Evolutionary conservation across 2,329 filamentous ascomycete species (phyloP).

Genomic region (Ceratocystis cubensis): DNA sequence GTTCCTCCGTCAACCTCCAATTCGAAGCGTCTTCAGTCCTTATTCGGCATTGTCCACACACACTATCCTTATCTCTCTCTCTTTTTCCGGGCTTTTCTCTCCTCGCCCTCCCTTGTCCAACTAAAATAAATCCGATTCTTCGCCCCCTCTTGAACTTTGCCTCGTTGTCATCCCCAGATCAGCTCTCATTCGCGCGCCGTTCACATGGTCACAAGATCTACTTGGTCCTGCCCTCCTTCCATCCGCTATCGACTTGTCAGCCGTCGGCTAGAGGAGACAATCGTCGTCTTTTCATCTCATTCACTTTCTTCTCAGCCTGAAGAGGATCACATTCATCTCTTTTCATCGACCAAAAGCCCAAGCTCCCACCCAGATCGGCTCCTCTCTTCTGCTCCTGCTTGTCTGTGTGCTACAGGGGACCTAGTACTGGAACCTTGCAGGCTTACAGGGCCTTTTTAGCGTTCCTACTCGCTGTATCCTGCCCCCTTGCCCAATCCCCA

Average conservation of each 20-base stretch:
- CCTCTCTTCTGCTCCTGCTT: background rate
- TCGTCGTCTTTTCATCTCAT: background rate
- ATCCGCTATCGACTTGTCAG: background rate
- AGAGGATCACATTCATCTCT: background rate
- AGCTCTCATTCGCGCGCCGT: no score
- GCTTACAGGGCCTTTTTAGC: background rate
- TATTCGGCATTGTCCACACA: background rate
- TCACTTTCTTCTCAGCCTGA: background rate
- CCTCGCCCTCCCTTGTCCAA: background rate
- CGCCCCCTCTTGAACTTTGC: no score
- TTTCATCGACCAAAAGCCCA: background rate
- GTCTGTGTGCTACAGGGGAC: slow-evolving; percentile 6
- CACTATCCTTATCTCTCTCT: background rate
- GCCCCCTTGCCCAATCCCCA: background rate
- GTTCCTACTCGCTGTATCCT: background rate
- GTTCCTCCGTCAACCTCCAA: background rate
- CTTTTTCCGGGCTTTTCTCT: background rate
- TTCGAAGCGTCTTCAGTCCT: background rate
- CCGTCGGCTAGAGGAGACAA: background rate
- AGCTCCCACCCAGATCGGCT: background rate
- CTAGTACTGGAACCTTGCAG: background rate
- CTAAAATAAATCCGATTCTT: background rate
- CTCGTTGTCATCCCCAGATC: no score
- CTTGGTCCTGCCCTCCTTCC: background rate
- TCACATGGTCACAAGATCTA: no score